Base-by-base conservation (phyloP, 2,329 filamentous ascomycete species). In the Paraphaeosphaeria minitans region DNA sequence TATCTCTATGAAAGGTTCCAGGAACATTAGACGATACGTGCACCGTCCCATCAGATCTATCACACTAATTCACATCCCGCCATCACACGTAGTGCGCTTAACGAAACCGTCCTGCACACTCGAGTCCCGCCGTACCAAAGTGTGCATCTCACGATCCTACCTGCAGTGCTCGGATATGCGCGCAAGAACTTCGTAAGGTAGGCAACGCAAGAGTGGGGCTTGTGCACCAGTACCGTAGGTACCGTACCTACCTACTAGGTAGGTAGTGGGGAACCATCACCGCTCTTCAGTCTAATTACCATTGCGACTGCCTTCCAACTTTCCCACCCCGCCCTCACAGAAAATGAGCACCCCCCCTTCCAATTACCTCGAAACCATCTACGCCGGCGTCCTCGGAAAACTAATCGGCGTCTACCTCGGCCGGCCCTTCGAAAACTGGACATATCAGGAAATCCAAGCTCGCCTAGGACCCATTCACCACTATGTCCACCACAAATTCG, bases 321-420 rank as follows among this genome's bases (percentile, higher is more conserved):
- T 29, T 16, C 14, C 43, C 10, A 13, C 41, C 10, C 3, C 19
- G 4, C 12, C 1, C n/a, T 13, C 3, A 21, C n/a, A n/a, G 2
- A 21, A 43, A 21, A 43, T 43, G 41, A 3, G 7, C n/a, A 4
- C 5, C 19, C 37, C 53, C 10, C 58, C 58, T 2, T 22, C 16
- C 10, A 69, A 76, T 41, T 77, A 78, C 53, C 66, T 76, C 1
- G 65, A 76, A 22, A 70, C 66, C 12, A 73, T 76, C 24, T 78
- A 78, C 56, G 75, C 75, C n/a, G 76, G 75, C 27, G 75, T 78
- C 4, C 68, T 78, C 7, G 76, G 76, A 0, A 78, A 78, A 58
- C 64, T 77, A 13, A 74, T 78, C 27, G 75, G 76, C 19, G 76
- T 78, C 8, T 78, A 78, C 54, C 55, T 77, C 14, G 76, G 76